phyloP scores from a whole-genome alignment of 2,329 filamentous ascomycete genomes.

The Metarhizium sp. region DNA sequence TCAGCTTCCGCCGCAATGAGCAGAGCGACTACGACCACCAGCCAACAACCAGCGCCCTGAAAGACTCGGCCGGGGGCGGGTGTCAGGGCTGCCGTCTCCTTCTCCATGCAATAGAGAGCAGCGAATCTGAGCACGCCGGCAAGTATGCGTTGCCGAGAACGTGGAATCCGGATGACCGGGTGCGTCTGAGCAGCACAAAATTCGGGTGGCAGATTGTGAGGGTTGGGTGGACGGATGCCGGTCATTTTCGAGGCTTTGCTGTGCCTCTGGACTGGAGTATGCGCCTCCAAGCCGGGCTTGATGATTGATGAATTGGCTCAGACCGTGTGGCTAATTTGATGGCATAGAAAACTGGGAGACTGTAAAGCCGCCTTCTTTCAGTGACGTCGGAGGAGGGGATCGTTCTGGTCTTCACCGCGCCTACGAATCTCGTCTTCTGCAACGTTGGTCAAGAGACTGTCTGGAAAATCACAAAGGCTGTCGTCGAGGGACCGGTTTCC shows the following conservation, averaged over 20 bases:
- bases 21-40: conserved; percentile 1
- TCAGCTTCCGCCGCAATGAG: not conserved
- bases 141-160: not conserved
- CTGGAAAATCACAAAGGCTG: not conserved
- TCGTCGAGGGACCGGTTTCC: not conserved
- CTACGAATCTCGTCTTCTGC: not conserved
- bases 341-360: not conserved
- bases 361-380: not conserved
- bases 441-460: not conserved
- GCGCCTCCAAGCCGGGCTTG: too few relatives aligned
- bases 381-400: not conserved
- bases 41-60: not conserved
- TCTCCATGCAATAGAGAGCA: not conserved
- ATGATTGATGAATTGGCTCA: not conserved
- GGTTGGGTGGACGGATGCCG: not conserved
- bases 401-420: not conserved
- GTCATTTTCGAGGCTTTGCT: not conserved
- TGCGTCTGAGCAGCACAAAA: conserved; percentile 1
- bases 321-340: not conserved
- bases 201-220: conserved; percentile 1
- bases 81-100: not conserved
- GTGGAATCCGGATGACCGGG: not conserved
- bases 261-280: not conserved
- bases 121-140: not conserved
- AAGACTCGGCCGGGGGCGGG: not conserved